phyloP scores from a whole-genome alignment of 169 alveolate genomes.

The Plasmodium relictum region DNA sequence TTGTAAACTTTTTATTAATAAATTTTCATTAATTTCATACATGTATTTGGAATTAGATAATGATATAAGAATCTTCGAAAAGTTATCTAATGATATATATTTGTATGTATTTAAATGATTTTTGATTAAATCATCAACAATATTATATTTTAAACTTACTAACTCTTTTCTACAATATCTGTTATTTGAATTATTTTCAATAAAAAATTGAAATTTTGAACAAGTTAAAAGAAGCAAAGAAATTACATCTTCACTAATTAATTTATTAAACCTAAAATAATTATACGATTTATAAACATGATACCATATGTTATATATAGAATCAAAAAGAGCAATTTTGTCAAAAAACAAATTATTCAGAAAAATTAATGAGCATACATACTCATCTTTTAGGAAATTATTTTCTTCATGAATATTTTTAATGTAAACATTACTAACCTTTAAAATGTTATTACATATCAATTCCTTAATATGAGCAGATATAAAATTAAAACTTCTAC shows the following conservation, averaged over 20 bases:
- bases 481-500: constrained; percentile 5
- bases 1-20: constrained; percentile 50
- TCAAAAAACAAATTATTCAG: constrained; percentile 66
- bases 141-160: constrained; percentile 47
- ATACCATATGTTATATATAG: constrained; percentile 38
- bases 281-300: constrained; percentile 63
- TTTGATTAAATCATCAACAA: constrained; percentile 67
- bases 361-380: constrained; percentile 60
- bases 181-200: constrained; percentile 45
- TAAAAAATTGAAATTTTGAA: constrained; percentile 68
- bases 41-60: constrained; percentile 62
- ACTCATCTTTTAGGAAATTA: constrained; percentile 42
- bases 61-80: constrained; percentile 68
- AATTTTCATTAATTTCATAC: constrained; percentile 40
- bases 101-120: constrained; percentile 59
- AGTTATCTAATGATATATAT: constrained; percentile 50
- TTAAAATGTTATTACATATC: constrained; percentile 47
- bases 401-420: constrained; percentile 44
- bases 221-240: constrained; percentile 64
- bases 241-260: constrained; percentile 51
- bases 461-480: constrained; percentile 23
- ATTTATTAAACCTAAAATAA: constrained; percentile 42
- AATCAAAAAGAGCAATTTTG: constrained; percentile 54
- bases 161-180: constrained; percentile 66
- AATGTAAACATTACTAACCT: constrained; percentile 47